Conservation (phyloP, 1,139 yeast genomes). For the Sugiyamaella neomexicana region DNA sequence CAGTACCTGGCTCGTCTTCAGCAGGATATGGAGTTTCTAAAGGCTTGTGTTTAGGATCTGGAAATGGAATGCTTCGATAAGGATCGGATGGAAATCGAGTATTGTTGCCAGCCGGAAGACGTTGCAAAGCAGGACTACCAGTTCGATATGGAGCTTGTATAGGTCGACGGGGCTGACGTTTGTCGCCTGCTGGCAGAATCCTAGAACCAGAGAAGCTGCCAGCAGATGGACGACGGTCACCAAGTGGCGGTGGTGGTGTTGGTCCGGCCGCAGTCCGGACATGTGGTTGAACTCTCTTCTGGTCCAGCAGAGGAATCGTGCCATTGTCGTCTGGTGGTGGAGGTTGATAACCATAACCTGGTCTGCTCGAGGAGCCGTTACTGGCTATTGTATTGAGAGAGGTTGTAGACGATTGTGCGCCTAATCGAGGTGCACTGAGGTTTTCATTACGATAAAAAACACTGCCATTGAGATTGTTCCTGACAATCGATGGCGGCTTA, state of each 20-base stretch:
- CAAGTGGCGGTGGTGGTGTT: no score
- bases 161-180: neutral
- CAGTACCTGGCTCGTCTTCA: no score
- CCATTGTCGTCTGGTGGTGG: neutral
- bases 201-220: neutral
- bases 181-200: neutral
- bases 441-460: neutral
- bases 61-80: slow-evolving; percentile 12
- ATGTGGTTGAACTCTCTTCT: neutral
- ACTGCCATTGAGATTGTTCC: neutral
- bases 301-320: slow-evolving; percentile 11
- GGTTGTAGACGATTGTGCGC: neutral
- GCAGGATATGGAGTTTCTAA: slow-evolving; percentile 1
- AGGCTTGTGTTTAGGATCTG: slow-evolving; percentile 6
- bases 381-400: slow-evolving; percentile 3
- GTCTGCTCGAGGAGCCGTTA: neutral
- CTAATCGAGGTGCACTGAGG: neutral
- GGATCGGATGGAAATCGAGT: slow-evolving; percentile 2
- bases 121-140: neutral
- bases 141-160: neutral
- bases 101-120: neutral
- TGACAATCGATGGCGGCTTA: neutral
- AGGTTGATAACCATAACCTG: slow-evolving; percentile 1
- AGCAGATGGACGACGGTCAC: neutral
- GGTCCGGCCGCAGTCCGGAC: no score